phyloP scores from a whole-genome alignment of 495 filamentous ascomycete genomes.

The Xylaria cubensis region DNA sequence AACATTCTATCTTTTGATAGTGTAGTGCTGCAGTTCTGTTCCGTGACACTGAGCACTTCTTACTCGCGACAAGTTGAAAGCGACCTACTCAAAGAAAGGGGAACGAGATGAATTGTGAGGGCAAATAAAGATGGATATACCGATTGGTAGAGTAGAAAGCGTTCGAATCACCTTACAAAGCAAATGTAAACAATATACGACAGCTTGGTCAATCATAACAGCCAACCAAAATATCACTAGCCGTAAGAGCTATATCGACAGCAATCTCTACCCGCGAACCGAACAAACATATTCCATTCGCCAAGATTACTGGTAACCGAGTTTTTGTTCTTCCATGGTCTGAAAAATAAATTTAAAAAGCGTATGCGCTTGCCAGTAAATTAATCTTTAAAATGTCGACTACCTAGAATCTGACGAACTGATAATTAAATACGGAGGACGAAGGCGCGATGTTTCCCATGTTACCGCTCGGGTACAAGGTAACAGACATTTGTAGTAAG shows the following conservation, averaged over 20 bases:
- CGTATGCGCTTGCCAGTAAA: not conserved
- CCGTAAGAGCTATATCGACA: not conserved
- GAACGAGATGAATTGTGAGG: not conserved
- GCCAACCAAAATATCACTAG: not conserved
- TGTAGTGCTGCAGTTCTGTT: too few species aligned
- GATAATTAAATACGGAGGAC: not conserved
- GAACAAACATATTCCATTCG: not conserved
- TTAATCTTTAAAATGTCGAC: not conserved
- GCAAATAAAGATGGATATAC: not conserved
- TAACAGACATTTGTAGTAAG: not conserved
- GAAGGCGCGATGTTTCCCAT: not conserved
- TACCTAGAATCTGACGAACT: not conserved
- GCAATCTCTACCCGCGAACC: not conserved
- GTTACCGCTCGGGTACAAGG: not conserved
- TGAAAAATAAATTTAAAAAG: not conserved
- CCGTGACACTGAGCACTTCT: too few species aligned
- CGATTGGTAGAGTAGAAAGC: not conserved
- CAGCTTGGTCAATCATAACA: not conserved
- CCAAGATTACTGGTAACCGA: not conserved
- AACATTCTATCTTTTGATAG: too few species aligned
- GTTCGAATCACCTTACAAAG: not conserved
- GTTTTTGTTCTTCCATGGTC: not conserved
- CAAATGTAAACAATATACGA: not conserved
- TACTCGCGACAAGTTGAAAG: not conserved
- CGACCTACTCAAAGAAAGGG: not conserved